Evolutionary conservation across 805 yeast species (phyloP).

Genomic region (Saturnispora serradocipensis): DNA sequence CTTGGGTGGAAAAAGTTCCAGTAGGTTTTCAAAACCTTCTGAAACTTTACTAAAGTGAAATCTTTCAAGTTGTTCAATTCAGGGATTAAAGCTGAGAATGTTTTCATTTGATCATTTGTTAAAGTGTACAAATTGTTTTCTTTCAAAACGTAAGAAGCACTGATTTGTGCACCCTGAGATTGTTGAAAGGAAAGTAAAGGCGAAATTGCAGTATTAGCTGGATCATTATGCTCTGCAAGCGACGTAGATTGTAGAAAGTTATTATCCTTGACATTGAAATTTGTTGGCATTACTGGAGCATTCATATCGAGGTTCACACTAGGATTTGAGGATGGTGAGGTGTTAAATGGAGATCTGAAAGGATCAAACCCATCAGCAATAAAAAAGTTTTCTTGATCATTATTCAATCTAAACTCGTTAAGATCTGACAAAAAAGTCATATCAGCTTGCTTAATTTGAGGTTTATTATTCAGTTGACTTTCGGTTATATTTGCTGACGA

Average conservation of each 20-base stretch:
- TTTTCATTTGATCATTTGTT: slow-evolving; percentile 15
- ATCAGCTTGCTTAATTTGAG: background rate
- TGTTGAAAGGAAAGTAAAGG: slow-evolving; percentile 11
- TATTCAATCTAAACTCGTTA: slow-evolving; percentile 19
- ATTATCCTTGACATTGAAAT: background rate
- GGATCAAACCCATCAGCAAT: slow-evolving; percentile 24
- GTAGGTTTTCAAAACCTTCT: slow-evolving; percentile 30
- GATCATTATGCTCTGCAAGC: background rate
- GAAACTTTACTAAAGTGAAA: slow-evolving; percentile 23
- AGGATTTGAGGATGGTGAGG: slow-evolving; percentile 11
- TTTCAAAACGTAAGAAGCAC: slow-evolving; percentile 1
- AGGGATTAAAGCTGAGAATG: slow-evolving; percentile 23
- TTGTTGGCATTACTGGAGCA: background rate
- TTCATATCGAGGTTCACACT: background rate
- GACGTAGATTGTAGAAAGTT: background rate
- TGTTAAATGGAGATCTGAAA: slow-evolving; percentile 17
- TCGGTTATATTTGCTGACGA: slow-evolving; percentile 9
- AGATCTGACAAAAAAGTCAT: slow-evolving; percentile 16
- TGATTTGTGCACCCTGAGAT: slow-evolving; percentile 12
- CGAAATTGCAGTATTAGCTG: background rate
- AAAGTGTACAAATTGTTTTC: slow-evolving; percentile 11
- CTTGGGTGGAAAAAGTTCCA: slow-evolving; percentile 56
- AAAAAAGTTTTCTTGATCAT: slow-evolving; percentile 23
- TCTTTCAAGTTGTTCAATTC: slow-evolving; percentile 21
- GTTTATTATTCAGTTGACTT: background rate